phyloP scores from a whole-genome alignment of 257 asterid genomes.

The Paulownia fortunei region DNA sequence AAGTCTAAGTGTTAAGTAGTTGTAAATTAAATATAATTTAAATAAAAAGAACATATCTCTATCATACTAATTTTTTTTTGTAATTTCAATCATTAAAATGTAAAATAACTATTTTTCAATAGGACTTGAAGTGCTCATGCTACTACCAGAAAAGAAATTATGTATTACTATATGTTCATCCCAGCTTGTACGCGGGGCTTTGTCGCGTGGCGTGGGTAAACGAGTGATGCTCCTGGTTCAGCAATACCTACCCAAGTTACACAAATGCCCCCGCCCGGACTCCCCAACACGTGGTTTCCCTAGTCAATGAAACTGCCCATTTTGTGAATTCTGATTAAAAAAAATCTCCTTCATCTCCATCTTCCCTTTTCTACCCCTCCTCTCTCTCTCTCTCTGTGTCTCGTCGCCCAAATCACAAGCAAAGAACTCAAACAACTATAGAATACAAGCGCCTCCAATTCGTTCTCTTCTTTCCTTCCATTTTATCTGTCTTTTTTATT shows the following conservation, averaged over 20 bases:
- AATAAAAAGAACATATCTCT: no score
- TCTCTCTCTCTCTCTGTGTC: slow-evolving; percentile 21
- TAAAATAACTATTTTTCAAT: no score
- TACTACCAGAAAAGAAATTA: no score
- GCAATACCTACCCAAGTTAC: slow-evolving; percentile 9
- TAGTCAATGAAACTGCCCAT: neutral
- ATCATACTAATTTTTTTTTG: no score
- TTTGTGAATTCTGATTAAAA: neutral
- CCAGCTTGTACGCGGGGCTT: neutral
- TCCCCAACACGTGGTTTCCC: neutral
- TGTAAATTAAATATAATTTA: no score
- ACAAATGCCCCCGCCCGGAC: slow-evolving; percentile 10
- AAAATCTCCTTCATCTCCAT: neutral
- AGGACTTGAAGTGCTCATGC: no score
- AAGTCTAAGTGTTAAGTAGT: no score
- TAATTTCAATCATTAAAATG: no score
- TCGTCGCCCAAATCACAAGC: slow-evolving; percentile 51
- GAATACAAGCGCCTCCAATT: slow-evolving; percentile 37
- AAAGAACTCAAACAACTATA: slow-evolving; percentile 24
- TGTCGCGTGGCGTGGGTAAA: slow-evolving; percentile 19
- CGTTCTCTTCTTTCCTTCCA: slow-evolving; percentile 10
- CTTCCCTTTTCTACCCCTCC: slow-evolving; percentile 24
- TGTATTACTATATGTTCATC: neutral
- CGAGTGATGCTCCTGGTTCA: slow-evolving; percentile 24
- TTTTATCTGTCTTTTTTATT: neutral